A percentile compares a stretch with the other conserved stretches of the same genome.
Evolutionary conservation across 768 basidiomycete genomes (phyloP).

Genomic region (Lentinula boryana): DNA sequence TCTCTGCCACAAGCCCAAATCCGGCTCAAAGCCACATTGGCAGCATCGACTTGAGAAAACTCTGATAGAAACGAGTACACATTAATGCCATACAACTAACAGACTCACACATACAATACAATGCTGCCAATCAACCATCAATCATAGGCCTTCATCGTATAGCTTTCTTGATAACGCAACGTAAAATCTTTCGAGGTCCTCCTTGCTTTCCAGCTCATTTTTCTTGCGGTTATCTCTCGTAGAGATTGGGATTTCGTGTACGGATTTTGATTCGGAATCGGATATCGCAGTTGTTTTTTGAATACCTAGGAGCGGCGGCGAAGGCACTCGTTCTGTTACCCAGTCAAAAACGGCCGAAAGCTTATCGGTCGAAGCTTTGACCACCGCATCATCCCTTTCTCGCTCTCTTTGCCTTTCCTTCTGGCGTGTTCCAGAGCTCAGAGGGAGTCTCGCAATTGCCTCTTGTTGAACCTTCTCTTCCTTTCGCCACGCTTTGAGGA

Average conservation of each 20-base stretch:
- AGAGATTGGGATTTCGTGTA: background rate
- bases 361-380: conserved; percentile 65
- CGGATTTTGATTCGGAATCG: background rate
- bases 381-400: conserved; percentile 42
- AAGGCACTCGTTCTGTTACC: conserved; percentile 67
- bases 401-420: conserved; percentile 18
- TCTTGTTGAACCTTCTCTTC: conserved; percentile 40
- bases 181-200: conserved; percentile 86
- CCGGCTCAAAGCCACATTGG: background rate
- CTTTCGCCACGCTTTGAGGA: conserved; percentile 56
- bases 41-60: background rate
- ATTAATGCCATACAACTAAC: background rate
- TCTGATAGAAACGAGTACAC: background rate
- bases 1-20: background rate
- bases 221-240: background rate
- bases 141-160: conserved; percentile 83
- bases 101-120: background rate
- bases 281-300: conserved; percentile 16
- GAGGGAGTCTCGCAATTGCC: conserved; percentile 16
- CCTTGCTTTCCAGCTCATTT: conserved; percentile 54
- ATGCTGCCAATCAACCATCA: background rate
- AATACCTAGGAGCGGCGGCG: conserved; percentile 17
- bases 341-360: conserved; percentile 75
- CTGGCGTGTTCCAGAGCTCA: conserved; percentile 1
- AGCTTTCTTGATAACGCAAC: conserved; percentile 83